These are phyloP conservation scores for Aspergillus bridgeri DNA, from an alignment of 495 filamentous ascomycete genomes.

Conservation along the genomic window DNA sequence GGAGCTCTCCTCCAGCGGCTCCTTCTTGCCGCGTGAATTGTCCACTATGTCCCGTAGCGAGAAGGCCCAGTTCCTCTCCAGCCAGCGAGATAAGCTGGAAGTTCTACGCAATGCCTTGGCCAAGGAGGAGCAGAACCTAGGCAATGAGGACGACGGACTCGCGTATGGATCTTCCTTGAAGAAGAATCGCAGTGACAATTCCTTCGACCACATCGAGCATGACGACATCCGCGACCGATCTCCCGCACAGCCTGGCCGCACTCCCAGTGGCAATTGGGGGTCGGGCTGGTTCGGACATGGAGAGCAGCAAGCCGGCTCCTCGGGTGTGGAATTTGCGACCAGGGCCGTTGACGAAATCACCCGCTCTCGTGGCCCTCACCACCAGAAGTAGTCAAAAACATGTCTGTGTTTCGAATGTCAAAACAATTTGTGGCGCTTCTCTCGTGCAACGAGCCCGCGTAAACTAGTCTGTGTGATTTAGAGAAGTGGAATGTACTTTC, in stretches of 20 bases:
- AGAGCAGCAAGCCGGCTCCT: conserved; percentile 27
- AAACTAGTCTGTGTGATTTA: neutral
- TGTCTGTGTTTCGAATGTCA: neutral
- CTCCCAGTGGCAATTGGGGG: conserved; percentile 32
- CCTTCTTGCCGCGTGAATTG: conserved; percentile 64
- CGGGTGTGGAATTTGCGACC: conserved; percentile 30
- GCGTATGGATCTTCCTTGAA: conserved; percentile 49
- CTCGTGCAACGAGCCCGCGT: neutral
- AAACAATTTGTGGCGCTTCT: neutral
- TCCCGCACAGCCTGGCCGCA: conserved; percentile 13
- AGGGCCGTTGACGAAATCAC: conserved; percentile 28
- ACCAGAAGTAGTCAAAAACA: neutral
- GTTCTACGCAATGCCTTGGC: conserved; percentile 71
- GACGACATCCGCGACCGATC: conserved; percentile 53
- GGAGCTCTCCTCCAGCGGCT: conserved; percentile 54
- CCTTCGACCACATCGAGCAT: conserved; percentile 80
- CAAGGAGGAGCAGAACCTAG: conserved; percentile 59
- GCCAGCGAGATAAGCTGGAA: conserved; percentile 69
- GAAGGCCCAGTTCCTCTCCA: conserved; percentile 63
- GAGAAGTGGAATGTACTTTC: neutral
- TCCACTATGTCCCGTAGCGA: conserved; percentile 53
- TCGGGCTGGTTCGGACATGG: conserved; percentile 39
- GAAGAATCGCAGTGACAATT: conserved; percentile 71
- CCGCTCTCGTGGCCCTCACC: conserved; percentile 12
- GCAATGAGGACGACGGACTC: conserved; percentile 44